Evolutionary conservation across 441 rosid genomes (phyloP).

Genomic region (Euphorbia schlechtendalii): DNA sequence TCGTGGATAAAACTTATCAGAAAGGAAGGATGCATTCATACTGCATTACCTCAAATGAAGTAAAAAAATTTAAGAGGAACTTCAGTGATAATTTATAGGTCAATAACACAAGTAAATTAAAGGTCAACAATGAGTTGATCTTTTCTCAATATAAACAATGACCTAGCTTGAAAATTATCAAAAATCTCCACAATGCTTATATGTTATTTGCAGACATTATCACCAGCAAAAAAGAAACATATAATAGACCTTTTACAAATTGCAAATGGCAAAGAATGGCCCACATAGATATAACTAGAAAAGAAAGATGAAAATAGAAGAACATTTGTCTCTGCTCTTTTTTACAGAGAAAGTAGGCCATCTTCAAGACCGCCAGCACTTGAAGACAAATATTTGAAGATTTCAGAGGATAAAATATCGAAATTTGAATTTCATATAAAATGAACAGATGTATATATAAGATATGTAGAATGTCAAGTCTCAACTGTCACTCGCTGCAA

Average conservation of each 20-base stretch:
- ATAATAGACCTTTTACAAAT: too few species aligned
- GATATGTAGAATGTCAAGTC: not conserved
- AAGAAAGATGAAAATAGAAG: not conserved
- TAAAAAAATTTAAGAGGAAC: not conserved
- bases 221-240: not conserved
- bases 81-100: not conserved
- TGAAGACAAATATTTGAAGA: too few species aligned
- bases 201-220: not conserved
- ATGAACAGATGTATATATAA: not conserved
- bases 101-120: not conserved
- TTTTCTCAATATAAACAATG: not conserved
- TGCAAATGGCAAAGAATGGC: not conserved
- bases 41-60: not conserved
- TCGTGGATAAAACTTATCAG: not conserved
- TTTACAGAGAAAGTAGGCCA: too few species aligned
- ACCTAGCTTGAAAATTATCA: too few species aligned
- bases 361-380: too few species aligned
- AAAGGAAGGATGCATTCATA: not conserved
- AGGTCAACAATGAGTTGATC: not conserved
- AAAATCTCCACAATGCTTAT: not conserved
- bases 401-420: too few species aligned
- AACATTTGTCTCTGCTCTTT: too few species aligned
- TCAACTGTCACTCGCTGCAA: not conserved
- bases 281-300: not conserved
- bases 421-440: not conserved